Base-by-base conservation (phyloP, 2,329 filamentous ascomycete species). In the Orbilia quercus region DNA sequence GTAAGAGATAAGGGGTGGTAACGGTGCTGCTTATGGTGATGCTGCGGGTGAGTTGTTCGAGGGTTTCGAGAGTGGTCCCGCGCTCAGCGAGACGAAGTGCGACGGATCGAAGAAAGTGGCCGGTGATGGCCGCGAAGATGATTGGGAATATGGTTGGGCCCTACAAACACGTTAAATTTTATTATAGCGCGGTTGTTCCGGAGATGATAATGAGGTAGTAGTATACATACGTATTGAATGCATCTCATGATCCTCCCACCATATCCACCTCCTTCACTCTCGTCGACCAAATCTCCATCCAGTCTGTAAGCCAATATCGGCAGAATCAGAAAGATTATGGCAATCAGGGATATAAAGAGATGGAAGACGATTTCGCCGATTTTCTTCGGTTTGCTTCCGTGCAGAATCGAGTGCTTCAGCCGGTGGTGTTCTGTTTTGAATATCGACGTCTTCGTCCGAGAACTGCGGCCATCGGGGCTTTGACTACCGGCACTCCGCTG, bases 101-200 rank as follows among this genome's bases (percentile, higher is more conserved):
- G 18, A 71, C 42, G 9, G 66, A 59, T 16, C 59, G 42, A 9
- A 71, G 66, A 40, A 71, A 71, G 18, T 71, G 58, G 2, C 66
- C 66, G 2, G 66, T 71, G 28, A 71, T 71, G 7, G 66, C 66
- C 1, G 66, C 66, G 28, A 71, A 71, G 1, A 71, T 71, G 9
- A 71, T 71, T 3, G 66, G 66, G 28, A 71, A 71, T n/a, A 71
- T 71, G 4, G 66, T 71, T 11, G 66, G 66, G 4, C 66, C 66
- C 66, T 71, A n/a, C n/a, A n/a, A n/a, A n/a, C n/a, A n/a, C n/a
- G n/a, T n/a, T n/a, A n/a, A n/a, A n/a, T n/a, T n/a, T n/a, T n/a
- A n/a, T n/a, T n/a, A n/a, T n/a, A n/a, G n/a, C n/a, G n/a, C n/a
- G n/a, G n/a, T n/a, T n/a, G n/a, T n/a, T n/a, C n/a, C n/a, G n/a